A percentile compares a stretch with the other conserved stretches of the same genome.
These are phyloP conservation scores for Diaporthe eres DNA, from an alignment of 2,329 filamentous ascomycete species.

Conservation along the genomic window DNA sequence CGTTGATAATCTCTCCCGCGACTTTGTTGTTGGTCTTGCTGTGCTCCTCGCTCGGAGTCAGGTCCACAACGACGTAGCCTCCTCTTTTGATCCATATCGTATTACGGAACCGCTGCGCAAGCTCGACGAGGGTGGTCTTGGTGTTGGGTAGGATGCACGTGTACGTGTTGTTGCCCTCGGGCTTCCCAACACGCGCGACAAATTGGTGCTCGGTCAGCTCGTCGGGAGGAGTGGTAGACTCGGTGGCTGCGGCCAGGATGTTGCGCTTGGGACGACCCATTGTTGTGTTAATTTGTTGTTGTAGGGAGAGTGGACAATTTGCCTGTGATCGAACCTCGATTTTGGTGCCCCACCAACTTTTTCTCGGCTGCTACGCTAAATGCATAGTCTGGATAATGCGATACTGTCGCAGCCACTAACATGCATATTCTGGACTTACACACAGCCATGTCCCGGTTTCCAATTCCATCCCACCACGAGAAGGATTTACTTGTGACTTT, in stretches of 20 bases:
- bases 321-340: constrained; percentile 23
- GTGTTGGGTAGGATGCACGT: constrained; percentile 79
- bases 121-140: constrained; percentile 80
- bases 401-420: background rate
- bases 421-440: background rate
- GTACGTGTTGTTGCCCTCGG: constrained; percentile 92
- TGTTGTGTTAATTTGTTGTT: constrained; percentile 3
- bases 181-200: constrained; percentile 84
- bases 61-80: constrained; percentile 87
- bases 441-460: background rate
- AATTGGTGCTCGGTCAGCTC: constrained; percentile 72
- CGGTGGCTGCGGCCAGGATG: constrained; percentile 82
- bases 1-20: constrained; percentile 90
- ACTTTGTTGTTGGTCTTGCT: constrained; percentile 77
- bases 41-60: constrained; percentile 72
- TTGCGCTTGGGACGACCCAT: constrained; percentile 85
- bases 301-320: background rate
- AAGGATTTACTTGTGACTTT: background rate
- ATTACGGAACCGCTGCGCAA: constrained; percentile 87
- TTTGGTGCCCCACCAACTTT: constrained; percentile 37
- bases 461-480: background rate
- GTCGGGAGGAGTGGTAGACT: constrained; percentile 72
- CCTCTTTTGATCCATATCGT: constrained; percentile 95
- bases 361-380: background rate
- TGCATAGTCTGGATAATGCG: constrained; percentile 15